Conservation (phyloP, 78 protist genomes). For the Planoprotostelium fungivorum region DNA sequence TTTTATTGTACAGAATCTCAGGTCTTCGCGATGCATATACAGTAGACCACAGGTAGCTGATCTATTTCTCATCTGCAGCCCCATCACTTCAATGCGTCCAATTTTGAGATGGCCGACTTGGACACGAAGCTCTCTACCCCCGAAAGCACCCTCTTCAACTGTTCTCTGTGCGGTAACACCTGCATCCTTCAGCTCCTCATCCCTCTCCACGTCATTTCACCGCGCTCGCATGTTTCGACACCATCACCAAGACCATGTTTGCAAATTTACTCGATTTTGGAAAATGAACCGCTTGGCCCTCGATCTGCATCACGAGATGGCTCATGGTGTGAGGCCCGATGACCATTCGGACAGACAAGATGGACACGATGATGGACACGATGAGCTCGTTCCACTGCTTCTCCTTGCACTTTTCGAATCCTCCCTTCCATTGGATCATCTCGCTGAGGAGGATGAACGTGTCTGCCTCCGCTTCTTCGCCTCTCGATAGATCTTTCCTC, state of each 20-base stretch:
- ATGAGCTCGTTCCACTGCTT: background rate
- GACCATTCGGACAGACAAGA: background rate
- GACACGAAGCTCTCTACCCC: background rate
- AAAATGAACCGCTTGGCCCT: background rate
- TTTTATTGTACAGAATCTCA: no score
- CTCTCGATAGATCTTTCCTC: no score
- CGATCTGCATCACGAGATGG: background rate
- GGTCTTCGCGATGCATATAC: no score
- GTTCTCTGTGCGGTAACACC: no score
- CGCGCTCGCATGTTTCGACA: background rate
- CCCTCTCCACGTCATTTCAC: background rate
- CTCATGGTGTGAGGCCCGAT: background rate
- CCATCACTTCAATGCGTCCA: no score
- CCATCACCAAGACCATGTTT: background rate
- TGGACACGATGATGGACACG: background rate
- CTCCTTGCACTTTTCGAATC: background rate
- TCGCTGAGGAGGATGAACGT: background rate
- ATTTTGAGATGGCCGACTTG: background rate
- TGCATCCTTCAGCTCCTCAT: background rate
- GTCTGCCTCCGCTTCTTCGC: background rate
- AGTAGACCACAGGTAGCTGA: no score
- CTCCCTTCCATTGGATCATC: background rate
- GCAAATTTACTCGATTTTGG: background rate
- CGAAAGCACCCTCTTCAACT: background rate
- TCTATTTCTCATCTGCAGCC: no score